Evolutionary conservation across 1,139 yeast species (phyloP), one percentile per base, ranked within the genome.

Genomic region (Blastobotrys ciferrii): DNA sequence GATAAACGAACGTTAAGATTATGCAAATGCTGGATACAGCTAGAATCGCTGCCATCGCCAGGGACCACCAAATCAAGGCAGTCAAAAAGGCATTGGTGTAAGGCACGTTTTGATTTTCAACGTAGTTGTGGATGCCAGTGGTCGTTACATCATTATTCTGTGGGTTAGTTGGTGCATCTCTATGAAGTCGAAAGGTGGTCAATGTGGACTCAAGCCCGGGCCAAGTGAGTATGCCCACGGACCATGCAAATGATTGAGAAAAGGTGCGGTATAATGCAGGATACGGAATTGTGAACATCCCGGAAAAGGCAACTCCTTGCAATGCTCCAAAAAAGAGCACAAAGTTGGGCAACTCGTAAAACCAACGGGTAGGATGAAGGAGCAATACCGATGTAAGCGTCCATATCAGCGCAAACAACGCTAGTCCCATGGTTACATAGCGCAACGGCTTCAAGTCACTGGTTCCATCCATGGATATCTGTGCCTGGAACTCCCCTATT

Each of bases 171-270:
- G 61, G 2, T 70, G 28, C 70, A 5, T 69, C 70, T 2, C 70
- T 65, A 14, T 48, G 41, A 7, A 48, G 43, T 14, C 71, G 51
- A 37, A 67, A 51, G 18, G 41, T 43, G 53, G 67, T 70, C 45
- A 67, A 62, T 14, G 58, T 48, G 7, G 35, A 40, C 54, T 67
- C 69, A 57, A 67, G 48, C 2, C 59, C 60, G 11, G 46, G 49
- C 69, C 69, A 66, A 11, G 64, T 56, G 28, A 66, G 55, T 43
- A 63, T 53, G 4, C 67, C 68, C 12, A 57, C 49, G 11, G 65
- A 56, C 71, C 71, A 67, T 14, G 65, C 67, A 36, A 67, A 57
- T 50, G 67, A 67, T 32, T 60, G 58, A 6, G 67, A 49, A 45
- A 66, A 67, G 32, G 59, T 52, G 36, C 62, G 53, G 47, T 65